A percentile compares a stretch with the other conserved stretches of the same genome.
phyloP scores from a whole-genome alignment of 148 eudicot species.

The Selenicereus undatus region DNA sequence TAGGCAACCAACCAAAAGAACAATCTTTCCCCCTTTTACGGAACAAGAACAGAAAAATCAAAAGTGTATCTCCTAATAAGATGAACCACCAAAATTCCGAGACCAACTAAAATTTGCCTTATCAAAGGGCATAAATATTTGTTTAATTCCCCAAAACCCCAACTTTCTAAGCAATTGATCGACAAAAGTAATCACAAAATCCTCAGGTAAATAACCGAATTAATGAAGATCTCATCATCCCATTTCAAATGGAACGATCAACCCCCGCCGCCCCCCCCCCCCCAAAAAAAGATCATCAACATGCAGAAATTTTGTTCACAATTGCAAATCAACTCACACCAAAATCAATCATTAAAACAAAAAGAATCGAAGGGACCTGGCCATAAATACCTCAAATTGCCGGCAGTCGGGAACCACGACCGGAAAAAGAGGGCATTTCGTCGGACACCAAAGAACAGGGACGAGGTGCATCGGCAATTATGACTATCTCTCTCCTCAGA shows the following conservation, averaged over 20 bases:
- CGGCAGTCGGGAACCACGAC: slow-evolving; percentile 60
- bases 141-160: background rate
- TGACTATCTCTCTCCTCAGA: slow-evolving; percentile 21
- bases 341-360: slow-evolving; percentile 6
- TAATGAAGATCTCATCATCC: background rate
- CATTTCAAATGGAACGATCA: too few relatives aligned
- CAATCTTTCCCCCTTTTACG: background rate
- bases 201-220: background rate
- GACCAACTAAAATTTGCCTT: background rate
- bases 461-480: slow-evolving; percentile 37
- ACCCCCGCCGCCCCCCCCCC: too few relatives aligned
- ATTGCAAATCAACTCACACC: background rate
- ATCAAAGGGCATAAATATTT: background rate
- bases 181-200: background rate
- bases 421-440: slow-evolving; percentile 73
- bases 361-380: background rate
- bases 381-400: slow-evolving; percentile 39
- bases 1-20: background rate
- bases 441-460: slow-evolving; percentile 46
- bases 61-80: background rate
- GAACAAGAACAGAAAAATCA: background rate
- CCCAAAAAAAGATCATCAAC: background rate
- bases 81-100: background rate
- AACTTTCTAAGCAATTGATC: background rate
- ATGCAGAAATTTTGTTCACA: background rate